These are phyloP conservation scores for Rhododendron griersonianum DNA, from an alignment of 148 eudicot genomes.

Conservation along the genomic window DNA sequence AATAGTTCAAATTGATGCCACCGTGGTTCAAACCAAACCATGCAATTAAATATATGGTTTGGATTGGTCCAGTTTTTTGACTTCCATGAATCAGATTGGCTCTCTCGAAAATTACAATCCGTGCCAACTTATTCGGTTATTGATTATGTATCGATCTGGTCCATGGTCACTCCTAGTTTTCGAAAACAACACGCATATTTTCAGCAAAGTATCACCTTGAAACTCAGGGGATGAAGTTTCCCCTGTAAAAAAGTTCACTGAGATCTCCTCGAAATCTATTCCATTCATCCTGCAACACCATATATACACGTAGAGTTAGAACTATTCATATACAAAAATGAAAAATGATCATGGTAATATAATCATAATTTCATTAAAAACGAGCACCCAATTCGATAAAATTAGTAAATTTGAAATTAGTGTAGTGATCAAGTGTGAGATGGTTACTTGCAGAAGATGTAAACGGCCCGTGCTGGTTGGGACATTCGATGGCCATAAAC, in stretches of 20 bases:
- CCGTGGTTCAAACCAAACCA: no score
- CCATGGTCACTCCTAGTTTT: background rate
- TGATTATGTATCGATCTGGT: background rate
- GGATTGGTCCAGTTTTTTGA: no score
- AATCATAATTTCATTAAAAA: no score
- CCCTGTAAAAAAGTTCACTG: conserved; percentile 41
- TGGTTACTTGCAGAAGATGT: conserved; percentile 67
- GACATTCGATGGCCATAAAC: no score
- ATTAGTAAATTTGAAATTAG: background rate
- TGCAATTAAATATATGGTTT: no score
- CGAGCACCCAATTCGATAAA: background rate
- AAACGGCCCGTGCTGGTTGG: conserved; percentile 38
- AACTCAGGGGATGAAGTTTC: conserved; percentile 49
- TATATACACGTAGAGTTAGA: background rate
- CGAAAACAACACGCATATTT: background rate
- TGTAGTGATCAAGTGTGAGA: background rate
- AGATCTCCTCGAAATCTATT: conserved; percentile 67
- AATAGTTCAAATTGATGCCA: no score
- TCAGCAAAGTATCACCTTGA: conserved; percentile 31
- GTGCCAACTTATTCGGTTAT: no score
- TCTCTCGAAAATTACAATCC: no score
- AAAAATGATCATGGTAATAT: background rate
- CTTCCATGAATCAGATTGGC: no score
- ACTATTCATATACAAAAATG: background rate
- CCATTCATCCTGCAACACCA: conserved; percentile 44